These are phyloP conservation scores for Aspergillus proliferans DNA, from an alignment of 2,329 filamentous ascomycete species.

Conservation along the genomic window DNA sequence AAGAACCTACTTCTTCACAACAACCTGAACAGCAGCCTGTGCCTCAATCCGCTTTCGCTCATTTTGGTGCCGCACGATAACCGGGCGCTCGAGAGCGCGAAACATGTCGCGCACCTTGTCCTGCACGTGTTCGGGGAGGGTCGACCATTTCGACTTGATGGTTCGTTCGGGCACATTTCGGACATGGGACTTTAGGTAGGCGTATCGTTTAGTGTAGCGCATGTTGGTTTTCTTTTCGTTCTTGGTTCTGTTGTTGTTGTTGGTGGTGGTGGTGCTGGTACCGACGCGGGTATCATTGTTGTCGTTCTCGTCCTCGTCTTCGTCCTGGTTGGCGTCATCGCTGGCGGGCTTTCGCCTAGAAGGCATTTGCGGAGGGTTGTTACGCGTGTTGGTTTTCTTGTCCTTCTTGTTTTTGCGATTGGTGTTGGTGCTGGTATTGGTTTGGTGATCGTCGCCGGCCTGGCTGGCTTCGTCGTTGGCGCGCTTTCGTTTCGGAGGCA, in stretches of 20 bases:
- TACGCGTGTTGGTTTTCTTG: conserved; percentile 8
- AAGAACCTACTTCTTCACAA: conserved; percentile 37
- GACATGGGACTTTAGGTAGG: conserved; percentile 35
- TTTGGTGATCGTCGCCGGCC: not conserved
- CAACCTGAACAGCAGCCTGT: conserved; percentile 34
- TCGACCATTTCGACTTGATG: conserved; percentile 42
- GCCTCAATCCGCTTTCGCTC: conserved; percentile 38
- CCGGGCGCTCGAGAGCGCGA: conserved; percentile 35
- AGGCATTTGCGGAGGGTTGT: conserved; percentile 15
- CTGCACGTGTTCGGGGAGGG: conserved; percentile 37
- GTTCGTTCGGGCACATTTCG: conserved; percentile 38
- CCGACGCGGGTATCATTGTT: not conserved
- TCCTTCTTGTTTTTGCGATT: conserved; percentile 5
- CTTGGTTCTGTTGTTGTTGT: not conserved
- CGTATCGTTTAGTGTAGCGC: conserved; percentile 25
- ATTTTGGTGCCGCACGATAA: conserved; percentile 38
- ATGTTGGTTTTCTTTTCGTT: conserved; percentile 11
- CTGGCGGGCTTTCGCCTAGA: conserved; percentile 24
- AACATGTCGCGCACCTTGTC: conserved; percentile 39
- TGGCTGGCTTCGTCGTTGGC: not conserved
- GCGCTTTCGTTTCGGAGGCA: conserved; percentile 15
- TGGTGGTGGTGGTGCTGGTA: not conserved
- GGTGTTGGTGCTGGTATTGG: not conserved
- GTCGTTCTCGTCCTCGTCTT: conserved; percentile 11
- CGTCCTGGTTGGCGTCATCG: conserved; percentile 4